phyloP scores from a whole-genome alignment of 2,329 filamentous ascomycete species.

The Pseudopyricularia javanii region DNA sequence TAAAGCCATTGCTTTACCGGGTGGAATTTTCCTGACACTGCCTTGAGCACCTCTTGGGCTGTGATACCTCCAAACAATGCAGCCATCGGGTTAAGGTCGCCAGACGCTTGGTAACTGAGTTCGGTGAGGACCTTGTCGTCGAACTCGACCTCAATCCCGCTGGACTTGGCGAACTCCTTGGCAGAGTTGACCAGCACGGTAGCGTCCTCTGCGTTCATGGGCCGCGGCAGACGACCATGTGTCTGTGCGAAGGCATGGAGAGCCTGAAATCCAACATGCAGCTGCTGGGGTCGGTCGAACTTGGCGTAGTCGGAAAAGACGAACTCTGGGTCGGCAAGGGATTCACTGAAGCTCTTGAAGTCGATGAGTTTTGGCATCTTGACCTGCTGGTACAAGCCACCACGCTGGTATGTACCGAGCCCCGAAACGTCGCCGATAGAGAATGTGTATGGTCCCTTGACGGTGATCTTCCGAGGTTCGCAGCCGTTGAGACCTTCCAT shows the following conservation, averaged over 20 bases:
- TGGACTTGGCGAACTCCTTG: conserved; percentile 59
- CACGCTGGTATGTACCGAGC: conserved; percentile 75
- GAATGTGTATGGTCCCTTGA: conserved; percentile 95
- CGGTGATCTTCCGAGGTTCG: conserved; percentile 79
- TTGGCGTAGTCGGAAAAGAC: conserved; percentile 94
- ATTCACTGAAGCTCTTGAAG: conserved; percentile 69
- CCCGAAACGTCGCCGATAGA: conserved; percentile 87
- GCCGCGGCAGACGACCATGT: conserved; percentile 64
- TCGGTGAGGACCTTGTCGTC: conserved; percentile 90
- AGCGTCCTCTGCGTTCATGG: conserved; percentile 78
- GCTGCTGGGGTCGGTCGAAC: conserved; percentile 84
- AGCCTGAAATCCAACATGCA: conserved; percentile 87
- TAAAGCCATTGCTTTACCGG: conserved; percentile 96
- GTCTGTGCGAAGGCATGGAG: conserved; percentile 72
- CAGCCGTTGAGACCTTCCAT: conserved; percentile 79
- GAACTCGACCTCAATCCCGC: conserved; percentile 70
- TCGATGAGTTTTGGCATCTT: conserved; percentile 95
- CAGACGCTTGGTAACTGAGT: conserved; percentile 84
- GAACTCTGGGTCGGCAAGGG: conserved; percentile 79
- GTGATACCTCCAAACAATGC: conserved; percentile 90
- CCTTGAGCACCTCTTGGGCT: conserved; percentile 91
- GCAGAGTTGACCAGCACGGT: conserved; percentile 63
- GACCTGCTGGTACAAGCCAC: conserved; percentile 86
- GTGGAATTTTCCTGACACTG: conserved; percentile 93
- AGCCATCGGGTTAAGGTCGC: conserved; percentile 83